Percentiles rank a stretch among this genome's conserved stretches.
phyloP scores from a whole-genome alignment of 495 filamentous ascomycete genomes.

The Hapsidospora chrysogenum region DNA sequence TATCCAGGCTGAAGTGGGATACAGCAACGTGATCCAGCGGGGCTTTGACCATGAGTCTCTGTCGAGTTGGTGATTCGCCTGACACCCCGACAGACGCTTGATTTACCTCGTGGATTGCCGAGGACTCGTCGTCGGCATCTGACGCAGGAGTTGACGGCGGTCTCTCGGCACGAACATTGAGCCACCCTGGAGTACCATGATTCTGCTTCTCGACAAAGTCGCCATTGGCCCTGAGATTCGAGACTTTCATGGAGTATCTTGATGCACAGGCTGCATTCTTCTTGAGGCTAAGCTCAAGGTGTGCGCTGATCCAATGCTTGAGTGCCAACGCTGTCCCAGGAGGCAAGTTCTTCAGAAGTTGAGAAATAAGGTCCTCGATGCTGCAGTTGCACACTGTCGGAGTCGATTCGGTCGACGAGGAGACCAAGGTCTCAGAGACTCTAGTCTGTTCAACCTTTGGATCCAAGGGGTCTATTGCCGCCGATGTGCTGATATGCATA shows the following conservation, averaged over 20 bases:
- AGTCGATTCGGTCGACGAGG: constrained; percentile 26
- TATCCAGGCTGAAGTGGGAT: neutral
- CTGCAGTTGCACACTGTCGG: constrained; percentile 26
- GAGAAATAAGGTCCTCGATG: constrained; percentile 31
- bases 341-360: constrained; percentile 33
- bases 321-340: constrained; percentile 13
- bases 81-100: neutral
- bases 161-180: no score
- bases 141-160: no score
- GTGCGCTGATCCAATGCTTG: neutral
- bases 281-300: neutral
- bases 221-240: no score
- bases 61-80: neutral
- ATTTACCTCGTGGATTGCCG: neutral
- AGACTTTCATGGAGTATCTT: neutral
- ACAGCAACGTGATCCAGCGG: neutral
- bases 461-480: neutral
- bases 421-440: constrained; percentile 9
- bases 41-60: neutral
- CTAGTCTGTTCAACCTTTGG: neutral
- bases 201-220: no score
- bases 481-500: neutral
- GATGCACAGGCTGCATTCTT: neutral
- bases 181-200: neutral
- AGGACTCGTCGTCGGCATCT: no score